These are phyloP conservation scores for Thalassiosira exigua DNA, from an alignment of 352 stramenopile species.

Conservation along the genomic window DNA sequence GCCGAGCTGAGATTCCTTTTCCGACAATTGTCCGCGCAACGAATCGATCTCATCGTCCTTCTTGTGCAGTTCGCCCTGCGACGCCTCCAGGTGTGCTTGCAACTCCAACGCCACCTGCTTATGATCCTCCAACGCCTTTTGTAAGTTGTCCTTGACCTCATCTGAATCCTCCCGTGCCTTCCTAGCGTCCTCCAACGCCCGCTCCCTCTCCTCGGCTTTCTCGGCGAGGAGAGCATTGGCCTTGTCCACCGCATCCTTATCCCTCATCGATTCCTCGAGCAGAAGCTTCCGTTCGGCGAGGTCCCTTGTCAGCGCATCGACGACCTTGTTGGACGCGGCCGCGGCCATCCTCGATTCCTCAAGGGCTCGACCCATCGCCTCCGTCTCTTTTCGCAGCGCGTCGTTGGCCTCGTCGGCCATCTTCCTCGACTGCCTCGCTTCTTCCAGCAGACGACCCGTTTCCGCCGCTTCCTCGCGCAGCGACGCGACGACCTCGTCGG, in stretches of 20 bases:
- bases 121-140: background rate
- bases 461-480: constrained; percentile 14
- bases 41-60: constrained; percentile 16
- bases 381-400: background rate
- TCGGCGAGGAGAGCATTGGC: background rate
- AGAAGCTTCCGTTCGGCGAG: background rate
- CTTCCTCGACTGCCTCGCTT: constrained; percentile 10
- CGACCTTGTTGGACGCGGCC: background rate
- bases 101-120: background rate
- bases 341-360: background rate
- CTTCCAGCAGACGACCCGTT: constrained; percentile 5
- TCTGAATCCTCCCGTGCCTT: no score
- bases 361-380: background rate
- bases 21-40: no score
- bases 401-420: constrained; percentile 15
- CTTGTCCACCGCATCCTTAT: background rate
- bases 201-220: background rate
- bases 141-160: background rate
- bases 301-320: background rate
- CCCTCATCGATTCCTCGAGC: background rate
- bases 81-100: constrained; percentile 4
- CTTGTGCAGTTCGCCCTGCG: constrained; percentile 10
- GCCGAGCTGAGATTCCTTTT: constrained; percentile 15
- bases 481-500: constrained; percentile 1
- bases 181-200: background rate